Evolutionary conservation across 495 filamentous ascomycete genomes (phyloP).

Genomic region (Eremomyces bilateralis): DNA sequence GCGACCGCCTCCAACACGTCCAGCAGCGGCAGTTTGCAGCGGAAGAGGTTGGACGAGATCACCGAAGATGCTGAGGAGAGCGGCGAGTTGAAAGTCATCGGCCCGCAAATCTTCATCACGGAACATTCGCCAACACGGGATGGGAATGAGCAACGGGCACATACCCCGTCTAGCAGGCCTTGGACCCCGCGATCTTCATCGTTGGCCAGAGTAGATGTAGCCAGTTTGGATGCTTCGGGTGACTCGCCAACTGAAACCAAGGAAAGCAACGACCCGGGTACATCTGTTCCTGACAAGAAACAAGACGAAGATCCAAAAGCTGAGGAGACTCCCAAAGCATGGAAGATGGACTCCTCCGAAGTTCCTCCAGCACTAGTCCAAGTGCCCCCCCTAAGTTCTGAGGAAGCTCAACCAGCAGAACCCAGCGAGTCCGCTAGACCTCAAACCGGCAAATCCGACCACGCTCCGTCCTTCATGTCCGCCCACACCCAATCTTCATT

Average conservation of each 20-base stretch:
- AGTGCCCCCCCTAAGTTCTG: background rate
- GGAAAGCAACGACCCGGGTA: too few relatives aligned
- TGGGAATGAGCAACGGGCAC: constrained; percentile 1
- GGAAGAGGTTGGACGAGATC: constrained; percentile 63
- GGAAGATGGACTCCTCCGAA: background rate
- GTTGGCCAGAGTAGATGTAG: background rate
- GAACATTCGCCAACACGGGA: background rate
- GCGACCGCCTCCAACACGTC: constrained; percentile 33
- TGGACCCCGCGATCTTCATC: background rate
- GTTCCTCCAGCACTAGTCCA: background rate
- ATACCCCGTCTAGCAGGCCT: constrained; percentile 3
- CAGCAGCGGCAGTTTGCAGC: constrained; percentile 31
- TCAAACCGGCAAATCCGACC: background rate
- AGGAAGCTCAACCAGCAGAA: background rate
- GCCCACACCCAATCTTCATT: background rate
- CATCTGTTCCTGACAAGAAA: too few relatives aligned
- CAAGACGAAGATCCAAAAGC: too few relatives aligned
- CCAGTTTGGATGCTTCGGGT: too few relatives aligned
- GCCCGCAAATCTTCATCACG: background rate
- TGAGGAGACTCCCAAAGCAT: too few relatives aligned
- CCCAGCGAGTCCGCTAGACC: background rate
- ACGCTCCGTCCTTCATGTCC: background rate
- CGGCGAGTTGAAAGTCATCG: background rate
- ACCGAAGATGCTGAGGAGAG: constrained; percentile 58
- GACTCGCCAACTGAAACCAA: too few relatives aligned